These are phyloP conservation scores for Immersiporthe knoxdaviesiana DNA, from an alignment of 2,329 filamentous ascomycete genomes.

Conservation along the genomic window DNA sequence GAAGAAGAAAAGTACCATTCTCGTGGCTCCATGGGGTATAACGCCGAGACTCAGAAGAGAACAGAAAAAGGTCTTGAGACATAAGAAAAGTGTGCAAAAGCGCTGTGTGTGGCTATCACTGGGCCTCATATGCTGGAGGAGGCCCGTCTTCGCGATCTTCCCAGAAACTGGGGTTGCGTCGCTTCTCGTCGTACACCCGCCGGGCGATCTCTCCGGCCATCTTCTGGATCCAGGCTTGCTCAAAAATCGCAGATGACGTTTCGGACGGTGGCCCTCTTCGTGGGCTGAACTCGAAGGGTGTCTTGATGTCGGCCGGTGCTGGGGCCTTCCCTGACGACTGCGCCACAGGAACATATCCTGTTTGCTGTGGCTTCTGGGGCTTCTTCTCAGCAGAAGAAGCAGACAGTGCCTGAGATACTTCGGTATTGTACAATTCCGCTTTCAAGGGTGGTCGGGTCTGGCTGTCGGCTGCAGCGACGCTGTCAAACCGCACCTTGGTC, in stretches of 20 bases:
- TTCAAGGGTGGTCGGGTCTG: slow-evolving; percentile 40
- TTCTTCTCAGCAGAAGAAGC: slow-evolving; percentile 29
- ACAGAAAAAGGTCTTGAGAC: neutral
- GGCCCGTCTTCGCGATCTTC: slow-evolving; percentile 60
- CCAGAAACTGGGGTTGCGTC: slow-evolving; percentile 55
- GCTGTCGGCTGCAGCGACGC: slow-evolving; percentile 36
- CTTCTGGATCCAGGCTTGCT: slow-evolving; percentile 87
- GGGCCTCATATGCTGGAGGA: slow-evolving; percentile 65
- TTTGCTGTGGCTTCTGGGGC: slow-evolving; percentile 13
- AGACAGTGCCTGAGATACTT: slow-evolving; percentile 31
- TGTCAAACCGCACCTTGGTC: slow-evolving; percentile 48
- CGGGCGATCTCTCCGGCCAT: slow-evolving; percentile 91
- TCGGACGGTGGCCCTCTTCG: slow-evolving; percentile 48
- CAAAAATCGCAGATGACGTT: slow-evolving; percentile 64
- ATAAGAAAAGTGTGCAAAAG: slow-evolving; percentile 22
- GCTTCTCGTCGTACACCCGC: slow-evolving; percentile 86
- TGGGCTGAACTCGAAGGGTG: slow-evolving; percentile 36
- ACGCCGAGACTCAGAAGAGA: slow-evolving; percentile 22
- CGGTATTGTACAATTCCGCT: slow-evolving; percentile 40
- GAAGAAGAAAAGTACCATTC: slow-evolving; percentile 20
- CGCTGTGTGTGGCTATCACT: slow-evolving; percentile 36
- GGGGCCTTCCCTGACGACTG: slow-evolving; percentile 36
- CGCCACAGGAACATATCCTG: slow-evolving; percentile 15
- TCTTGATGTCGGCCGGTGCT: slow-evolving; percentile 37
- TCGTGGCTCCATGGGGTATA: slow-evolving; percentile 28